Conservation (phyloP, 2,329 filamentous ascomycete genomes). For the Ilyonectria destructans region DNA sequence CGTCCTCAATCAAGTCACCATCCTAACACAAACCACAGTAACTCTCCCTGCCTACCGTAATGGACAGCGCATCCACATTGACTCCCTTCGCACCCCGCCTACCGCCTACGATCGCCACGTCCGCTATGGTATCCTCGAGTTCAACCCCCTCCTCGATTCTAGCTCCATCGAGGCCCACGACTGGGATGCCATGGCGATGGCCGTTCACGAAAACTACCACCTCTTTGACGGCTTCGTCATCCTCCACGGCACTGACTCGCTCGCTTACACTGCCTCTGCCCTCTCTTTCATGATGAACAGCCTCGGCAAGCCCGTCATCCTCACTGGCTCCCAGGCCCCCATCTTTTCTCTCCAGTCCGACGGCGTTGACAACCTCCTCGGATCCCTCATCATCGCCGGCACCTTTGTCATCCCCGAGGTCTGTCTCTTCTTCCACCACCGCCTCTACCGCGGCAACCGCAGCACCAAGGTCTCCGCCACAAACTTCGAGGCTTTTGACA, state of each 20-base stretch:
- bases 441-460: conserved; percentile 89
- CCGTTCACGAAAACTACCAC: conserved; percentile 88
- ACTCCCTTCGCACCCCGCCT: conserved; percentile 83
- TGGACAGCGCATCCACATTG: conserved; percentile 68
- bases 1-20: not conserved
- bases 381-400: conserved; percentile 89
- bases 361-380: conserved; percentile 90
- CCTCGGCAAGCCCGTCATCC: conserved; percentile 90
- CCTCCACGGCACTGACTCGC: conserved; percentile 90
- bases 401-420: conserved; percentile 96
- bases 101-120: conserved; percentile 87
- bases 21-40: conserved; percentile 51
- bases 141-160: conserved; percentile 87
- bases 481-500: conserved; percentile 89
- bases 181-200: conserved; percentile 87
- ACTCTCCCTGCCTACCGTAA: conserved; percentile 68
- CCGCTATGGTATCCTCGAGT: conserved; percentile 88
- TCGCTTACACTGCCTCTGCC: conserved; percentile 91
- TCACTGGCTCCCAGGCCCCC: conserved; percentile 87
- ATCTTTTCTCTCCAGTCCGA: conserved; percentile 94
- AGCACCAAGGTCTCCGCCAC: conserved; percentile 91
- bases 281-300: conserved; percentile 95
- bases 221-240: conserved; percentile 93
- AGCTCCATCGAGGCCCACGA: conserved; percentile 90
- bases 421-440: conserved; percentile 94